A percentile compares a stretch with the other conserved stretches of the same genome.
Evolutionary conservation across 1,139 yeast genomes (phyloP).

Genomic region (Fermentozyma sake): DNA sequence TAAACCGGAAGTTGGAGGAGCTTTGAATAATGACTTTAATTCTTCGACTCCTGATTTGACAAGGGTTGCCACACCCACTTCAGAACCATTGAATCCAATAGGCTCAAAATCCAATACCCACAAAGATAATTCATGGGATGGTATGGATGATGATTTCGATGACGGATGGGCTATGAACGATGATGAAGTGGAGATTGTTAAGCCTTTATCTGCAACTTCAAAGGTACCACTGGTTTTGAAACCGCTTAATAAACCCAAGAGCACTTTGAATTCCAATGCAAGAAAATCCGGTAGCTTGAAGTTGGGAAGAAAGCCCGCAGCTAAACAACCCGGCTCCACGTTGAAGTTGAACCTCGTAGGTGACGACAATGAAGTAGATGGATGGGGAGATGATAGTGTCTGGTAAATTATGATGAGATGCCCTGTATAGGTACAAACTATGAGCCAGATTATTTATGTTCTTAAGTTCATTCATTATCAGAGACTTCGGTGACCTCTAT

Average conservation of each 20-base stretch:
- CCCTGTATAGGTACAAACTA: no score
- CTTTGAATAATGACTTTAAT: conserved; percentile 34
- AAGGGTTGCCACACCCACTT: conserved; percentile 21
- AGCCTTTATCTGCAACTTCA: conserved; percentile 4
- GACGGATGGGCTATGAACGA: conserved; percentile 33
- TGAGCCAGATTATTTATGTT: no score
- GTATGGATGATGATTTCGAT: conserved; percentile 13
- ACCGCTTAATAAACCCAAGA: not conserved
- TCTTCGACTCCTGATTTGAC: conserved; percentile 41
- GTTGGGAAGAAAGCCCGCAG: conserved; percentile 20
- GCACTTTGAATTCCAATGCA: conserved; percentile 6
- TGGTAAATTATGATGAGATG: conserved; percentile 10
- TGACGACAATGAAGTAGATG: conserved; percentile 45
- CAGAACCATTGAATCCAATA: conserved; percentile 8
- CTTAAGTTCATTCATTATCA: no score
- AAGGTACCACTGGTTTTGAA: no score
- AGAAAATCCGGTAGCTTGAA: conserved; percentile 22
- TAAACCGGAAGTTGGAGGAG: conserved; percentile 32
- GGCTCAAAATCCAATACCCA: not conserved
- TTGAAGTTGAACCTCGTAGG: conserved; percentile 37
- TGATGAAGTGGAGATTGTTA: conserved; percentile 6
- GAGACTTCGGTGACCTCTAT: no score
- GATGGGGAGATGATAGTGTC: conserved; percentile 41
- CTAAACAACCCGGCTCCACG: conserved; percentile 22
- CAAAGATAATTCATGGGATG: conserved; percentile 1